Evolutionary conservation across 129 eudicot genomes (phyloP), one percentile per base, ranked within the genome.

Genomic region (Flaveria trinervia): DNA sequence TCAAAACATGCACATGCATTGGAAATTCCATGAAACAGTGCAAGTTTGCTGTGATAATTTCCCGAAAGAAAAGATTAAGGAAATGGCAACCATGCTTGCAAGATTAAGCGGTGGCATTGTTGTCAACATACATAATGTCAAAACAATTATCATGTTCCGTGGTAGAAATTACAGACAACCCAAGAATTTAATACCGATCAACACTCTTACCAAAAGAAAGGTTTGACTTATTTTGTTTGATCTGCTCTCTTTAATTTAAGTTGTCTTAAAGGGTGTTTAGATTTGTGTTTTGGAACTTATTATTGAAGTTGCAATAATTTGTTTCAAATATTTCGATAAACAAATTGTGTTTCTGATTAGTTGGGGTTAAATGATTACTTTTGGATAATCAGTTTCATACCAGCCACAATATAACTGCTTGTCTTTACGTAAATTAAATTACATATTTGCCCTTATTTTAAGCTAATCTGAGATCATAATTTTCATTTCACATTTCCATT

Each of bases 41-140:
- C 97, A 95, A 86, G 99, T 95, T 73, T 91, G 99, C 49, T 95
- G 99, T 73, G 97, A 95, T 76, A 95, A 95, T 77, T 95, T 95
- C 66, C 97, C 99, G 2, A 95, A 95, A 86, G 99, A 95, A 88
- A 91, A 85, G 75, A 95, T 95, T 48, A 95, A 95, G 82, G 99
- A 89, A 72, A 95, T 95, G 99, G 97, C 97, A 8, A 84, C 89
- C 70, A 89, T 91, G 92, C 89, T 95, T 51, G 96, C 99, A 57
- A 87, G 96, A 79, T 80, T 95, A 77, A 95, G 99, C 20, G 99
- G 99, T 26, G 99, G 99, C 30, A 88, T 95, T 59, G 99, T 95
- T 46, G 86, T 95, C 33, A 91, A 95, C 77, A 76, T 95, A 82
- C 99, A 95, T 71, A 91, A 95, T 72, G 96, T 91, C 55, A 95